A percentile compares a stretch with the other conserved stretches of the same genome.
Conservation (phyloP, 2,329 filamentous ascomycete genomes). For the Verticillium klebahnii region DNA sequence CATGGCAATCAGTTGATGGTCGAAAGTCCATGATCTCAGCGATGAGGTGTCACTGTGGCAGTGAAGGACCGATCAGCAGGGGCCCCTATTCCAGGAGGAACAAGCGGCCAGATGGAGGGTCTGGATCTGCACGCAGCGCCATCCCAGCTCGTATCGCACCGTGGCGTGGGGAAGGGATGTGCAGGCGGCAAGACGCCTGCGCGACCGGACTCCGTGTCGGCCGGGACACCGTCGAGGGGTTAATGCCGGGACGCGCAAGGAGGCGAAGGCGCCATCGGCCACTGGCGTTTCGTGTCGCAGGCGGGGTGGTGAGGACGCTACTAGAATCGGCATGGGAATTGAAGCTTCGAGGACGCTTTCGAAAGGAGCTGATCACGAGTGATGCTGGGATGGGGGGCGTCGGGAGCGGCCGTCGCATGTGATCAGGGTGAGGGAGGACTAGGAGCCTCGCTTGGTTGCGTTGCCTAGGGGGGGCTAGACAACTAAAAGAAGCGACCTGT, state of each 20-base stretch:
- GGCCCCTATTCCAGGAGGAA: not conserved
- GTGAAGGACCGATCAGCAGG: not conserved
- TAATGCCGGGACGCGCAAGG: not conserved
- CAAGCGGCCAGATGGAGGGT: too few species aligned
- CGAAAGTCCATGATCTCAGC: not conserved
- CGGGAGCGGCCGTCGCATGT: not conserved
- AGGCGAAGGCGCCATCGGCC: not conserved
- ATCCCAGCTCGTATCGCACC: not conserved
- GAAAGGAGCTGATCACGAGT: not conserved
- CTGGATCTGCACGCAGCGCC: not conserved
- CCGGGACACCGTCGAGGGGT: not conserved
- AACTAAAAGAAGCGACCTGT: not conserved
- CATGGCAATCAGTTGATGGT: not conserved
- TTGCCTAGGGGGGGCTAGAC: too few species aligned
- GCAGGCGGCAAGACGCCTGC: not conserved
- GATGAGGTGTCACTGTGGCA: not conserved
- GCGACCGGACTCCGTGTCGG: not conserved
- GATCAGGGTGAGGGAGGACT: not conserved
- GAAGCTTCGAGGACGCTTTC: not conserved
- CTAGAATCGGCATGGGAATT: not conserved
- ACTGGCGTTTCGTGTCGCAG: too few species aligned
- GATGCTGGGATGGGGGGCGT: not conserved
- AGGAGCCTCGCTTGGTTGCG: not conserved
- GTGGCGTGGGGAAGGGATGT: not conserved
- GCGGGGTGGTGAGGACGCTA: not conserved